Evolutionary conservation across 2,329 filamentous ascomycete genomes (phyloP), one percentile per base, ranked within the genome.

Genomic region (Colletotrichum scovillei): DNA sequence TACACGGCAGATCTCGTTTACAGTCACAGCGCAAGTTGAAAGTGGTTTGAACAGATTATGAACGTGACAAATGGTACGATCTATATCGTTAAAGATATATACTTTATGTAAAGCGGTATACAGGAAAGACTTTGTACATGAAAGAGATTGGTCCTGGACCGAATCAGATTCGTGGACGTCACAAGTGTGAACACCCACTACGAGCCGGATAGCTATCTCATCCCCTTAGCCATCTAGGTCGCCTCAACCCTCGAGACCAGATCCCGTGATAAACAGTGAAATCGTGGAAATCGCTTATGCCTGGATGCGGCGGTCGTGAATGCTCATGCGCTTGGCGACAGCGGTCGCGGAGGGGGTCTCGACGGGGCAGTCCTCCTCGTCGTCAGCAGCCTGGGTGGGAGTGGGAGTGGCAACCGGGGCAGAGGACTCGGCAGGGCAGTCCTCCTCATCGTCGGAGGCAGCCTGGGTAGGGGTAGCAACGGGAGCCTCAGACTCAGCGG

Each of bases 221-320:
- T 24, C 30, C 26, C 32, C 56, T 24, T 8, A 56, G 19, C 35
- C 42, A 62, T 56, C 46, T 52, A 42, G 49, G 30, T 49, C 38
- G 42, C 14, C n/a, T 60, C 53, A 32, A 30, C 16, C 30, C 28
- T 58, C 19, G 16, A 53, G 28, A 46, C 28, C 22, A 30, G 6
- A 52, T 32, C 52, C 53, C 60, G 14, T 19, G 5, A 38, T 5
- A 35, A 6, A 49, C 32, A n/a, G 22, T 2, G 60, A 28, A n/a
- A 9, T 53, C 26, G 16, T 49, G 5, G 63, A n/a, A 38, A 16
- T 24, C 7, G 3, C 28, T 62, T 66, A 74, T 49, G 49, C 49
- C 59, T 42, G 38, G 16, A 63, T 53, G 63, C 74, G 74, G 60
- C 74, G 74, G 63, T 75, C 74, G 64, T 75, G 74, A 49, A 75